Conservation (phyloP, 805 yeast genomes). For the Starmerella powellii region DNA sequence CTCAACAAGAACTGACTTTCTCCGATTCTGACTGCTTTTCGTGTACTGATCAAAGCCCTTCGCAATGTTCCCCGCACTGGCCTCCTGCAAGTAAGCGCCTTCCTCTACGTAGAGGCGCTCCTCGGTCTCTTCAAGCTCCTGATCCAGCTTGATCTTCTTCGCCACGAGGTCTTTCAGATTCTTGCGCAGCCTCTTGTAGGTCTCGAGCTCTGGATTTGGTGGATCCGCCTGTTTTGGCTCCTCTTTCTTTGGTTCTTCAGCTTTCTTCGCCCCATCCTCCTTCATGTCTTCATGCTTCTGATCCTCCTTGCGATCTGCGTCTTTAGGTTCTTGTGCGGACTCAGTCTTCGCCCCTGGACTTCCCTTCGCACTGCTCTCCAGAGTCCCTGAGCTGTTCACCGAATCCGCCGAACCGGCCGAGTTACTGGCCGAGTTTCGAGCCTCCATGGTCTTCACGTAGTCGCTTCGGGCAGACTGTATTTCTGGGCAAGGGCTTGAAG, state of each 20-base stretch:
- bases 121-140: conserved; percentile 44
- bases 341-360: too few species aligned
- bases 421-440: too few species aligned
- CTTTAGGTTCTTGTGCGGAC: too few species aligned
- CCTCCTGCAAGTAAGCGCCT: conserved; percentile 61
- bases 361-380: too few species aligned
- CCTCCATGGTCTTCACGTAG: too few species aligned
- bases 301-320: too few species aligned
- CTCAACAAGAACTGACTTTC: conserved; percentile 39
- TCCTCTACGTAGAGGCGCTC: conserved; percentile 72
- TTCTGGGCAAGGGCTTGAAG: not conserved
- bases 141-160: conserved; percentile 54
- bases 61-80: conserved; percentile 68
- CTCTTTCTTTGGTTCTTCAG: not conserved
- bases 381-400: too few species aligned
- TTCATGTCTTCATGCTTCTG: not conserved
- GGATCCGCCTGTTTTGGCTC: not conserved
- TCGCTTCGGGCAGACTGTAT: too few species aligned
- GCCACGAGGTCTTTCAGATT: conserved; percentile 52
- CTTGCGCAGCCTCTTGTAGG: conserved; percentile 56
- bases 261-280: not conserved
- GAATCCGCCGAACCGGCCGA: too few species aligned
- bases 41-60: conserved; percentile 79
- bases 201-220: conserved; percentile 23
- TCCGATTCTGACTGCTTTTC: conserved; percentile 40